Percentiles rank a stretch among this genome's conserved stretches.
phyloP scores from a whole-genome alignment of 2,329 filamentous ascomycete species.

The Lasiodiplodia hormozganensis region DNA sequence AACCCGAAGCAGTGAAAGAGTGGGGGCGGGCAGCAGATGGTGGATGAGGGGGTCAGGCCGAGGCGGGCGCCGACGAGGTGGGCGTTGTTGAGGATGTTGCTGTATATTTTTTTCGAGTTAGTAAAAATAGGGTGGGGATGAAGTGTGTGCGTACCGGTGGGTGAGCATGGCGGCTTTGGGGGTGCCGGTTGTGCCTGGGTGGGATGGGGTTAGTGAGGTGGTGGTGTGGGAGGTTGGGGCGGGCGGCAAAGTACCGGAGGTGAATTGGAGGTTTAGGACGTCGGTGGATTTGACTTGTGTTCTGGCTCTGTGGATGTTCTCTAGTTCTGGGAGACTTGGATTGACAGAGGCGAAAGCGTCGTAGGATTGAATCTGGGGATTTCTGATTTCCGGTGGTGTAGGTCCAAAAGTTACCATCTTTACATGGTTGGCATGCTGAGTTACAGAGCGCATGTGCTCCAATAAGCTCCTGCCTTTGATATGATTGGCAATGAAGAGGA shows the following conservation, averaged over 20 bases:
- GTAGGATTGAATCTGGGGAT: not conserved
- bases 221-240: too few species aligned
- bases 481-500: not conserved
- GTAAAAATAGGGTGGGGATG: not conserved
- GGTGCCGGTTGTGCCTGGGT: constrained; percentile 48
- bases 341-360: not conserved
- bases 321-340: not conserved
- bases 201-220: not conserved
- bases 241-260: too few species aligned
- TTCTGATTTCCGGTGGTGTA: not conserved
- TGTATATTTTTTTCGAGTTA: constrained; percentile 33
- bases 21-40: constrained; percentile 69
- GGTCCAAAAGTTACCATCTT: not conserved
- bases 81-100: constrained; percentile 89
- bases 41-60: constrained; percentile 75
- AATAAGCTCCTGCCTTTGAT: not conserved
- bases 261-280: constrained; percentile 95
- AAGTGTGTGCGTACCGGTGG: not conserved
- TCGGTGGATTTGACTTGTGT: constrained; percentile 62
- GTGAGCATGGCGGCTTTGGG: constrained; percentile 84
- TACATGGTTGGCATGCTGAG: not conserved
- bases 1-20: constrained; percentile 80
- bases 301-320: not conserved
- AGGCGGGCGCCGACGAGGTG: constrained; percentile 83
- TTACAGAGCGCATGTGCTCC: not conserved